Evolutionary conservation across 176 grass and related monocot genomes (phyloP).

Genomic region (Phoenix roebelenii): DNA sequence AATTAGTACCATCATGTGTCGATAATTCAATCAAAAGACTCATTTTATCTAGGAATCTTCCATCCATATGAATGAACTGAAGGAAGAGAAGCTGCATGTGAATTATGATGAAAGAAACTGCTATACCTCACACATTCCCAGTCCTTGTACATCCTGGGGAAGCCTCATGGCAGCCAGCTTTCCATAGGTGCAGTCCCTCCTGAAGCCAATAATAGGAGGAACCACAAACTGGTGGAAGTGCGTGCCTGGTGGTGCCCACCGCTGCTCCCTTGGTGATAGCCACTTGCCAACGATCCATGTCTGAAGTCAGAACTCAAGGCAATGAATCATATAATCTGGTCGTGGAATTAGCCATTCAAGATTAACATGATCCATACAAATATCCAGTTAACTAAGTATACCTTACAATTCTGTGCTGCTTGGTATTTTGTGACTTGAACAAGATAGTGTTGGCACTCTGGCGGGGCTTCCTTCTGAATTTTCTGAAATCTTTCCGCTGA

Average conservation of each 20-base stretch:
- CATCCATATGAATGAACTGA: too few relatives aligned
- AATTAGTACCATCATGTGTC: too few relatives aligned
- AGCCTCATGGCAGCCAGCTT: constrained; percentile 80
- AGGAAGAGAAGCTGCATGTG: too few relatives aligned
- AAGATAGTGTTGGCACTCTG: constrained; percentile 26
- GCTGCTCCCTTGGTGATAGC: constrained; percentile 64
- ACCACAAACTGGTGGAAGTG: constrained; percentile 99
- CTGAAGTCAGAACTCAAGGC: constrained; percentile 4
- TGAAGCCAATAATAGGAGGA: constrained; percentile 65
- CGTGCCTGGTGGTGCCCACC: constrained; percentile 65
- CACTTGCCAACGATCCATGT: constrained; percentile 96
- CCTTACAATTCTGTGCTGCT: constrained; percentile 30
- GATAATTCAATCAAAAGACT: too few relatives aligned
- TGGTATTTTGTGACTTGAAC: constrained; percentile 39
- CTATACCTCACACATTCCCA: constrained; percentile 54
- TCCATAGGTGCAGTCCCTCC: constrained; percentile 92
- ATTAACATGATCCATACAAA: too few relatives aligned
- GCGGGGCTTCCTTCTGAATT: constrained; percentile 29
- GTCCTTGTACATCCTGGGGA: constrained; percentile 52
- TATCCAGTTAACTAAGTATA: neutral
- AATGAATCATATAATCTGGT: neutral
- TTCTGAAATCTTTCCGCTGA: constrained; percentile 35
- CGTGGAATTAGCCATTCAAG: too few relatives aligned
- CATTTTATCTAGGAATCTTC: too few relatives aligned
- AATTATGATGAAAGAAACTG: neutral